Percentiles rank a stretch among this genome's conserved stretches.
Evolutionary conservation across 495 filamentous ascomycete genomes (phyloP).

Genomic region (Xylaria palmicola): DNA sequence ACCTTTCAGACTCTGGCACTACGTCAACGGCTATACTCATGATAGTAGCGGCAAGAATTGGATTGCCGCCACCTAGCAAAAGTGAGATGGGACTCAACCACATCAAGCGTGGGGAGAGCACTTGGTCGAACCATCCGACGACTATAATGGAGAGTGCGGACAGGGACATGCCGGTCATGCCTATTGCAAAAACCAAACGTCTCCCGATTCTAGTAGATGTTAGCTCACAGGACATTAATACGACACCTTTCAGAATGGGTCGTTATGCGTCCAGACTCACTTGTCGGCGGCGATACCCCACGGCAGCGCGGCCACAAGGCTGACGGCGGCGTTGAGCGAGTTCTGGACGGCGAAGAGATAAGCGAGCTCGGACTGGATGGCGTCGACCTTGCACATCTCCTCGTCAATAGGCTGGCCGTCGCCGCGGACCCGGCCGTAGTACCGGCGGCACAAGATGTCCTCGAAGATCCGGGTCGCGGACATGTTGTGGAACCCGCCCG

Average conservation of each 20-base stretch:
- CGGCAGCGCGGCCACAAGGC: conserved; percentile 25
- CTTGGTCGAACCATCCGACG: conserved; percentile 39
- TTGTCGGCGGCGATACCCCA: conserved; percentile 32
- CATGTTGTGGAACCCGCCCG: conserved; percentile 25
- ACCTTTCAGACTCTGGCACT: conserved; percentile 54
- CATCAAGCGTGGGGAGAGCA: conserved; percentile 48
- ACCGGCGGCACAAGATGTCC: conserved; percentile 39
- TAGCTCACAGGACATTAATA: background rate
- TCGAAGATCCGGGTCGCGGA: conserved; percentile 37
- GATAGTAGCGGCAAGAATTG: conserved; percentile 50
- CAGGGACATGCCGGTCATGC: conserved; percentile 35
- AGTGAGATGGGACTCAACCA: conserved; percentile 56
- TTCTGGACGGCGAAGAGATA: conserved; percentile 30
- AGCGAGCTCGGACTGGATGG: conserved; percentile 35
- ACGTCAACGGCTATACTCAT: conserved; percentile 61
- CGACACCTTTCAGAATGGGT: background rate
- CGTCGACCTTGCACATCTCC: conserved; percentile 32
- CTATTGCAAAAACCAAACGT: conserved; percentile 40
- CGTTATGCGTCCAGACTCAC: conserved; percentile 17
- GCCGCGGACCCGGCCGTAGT: conserved; percentile 26
- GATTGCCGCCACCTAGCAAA: conserved; percentile 54
- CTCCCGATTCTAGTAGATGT: conserved; percentile 45
- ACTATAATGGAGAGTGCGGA: conserved; percentile 35
- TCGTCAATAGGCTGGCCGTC: conserved; percentile 30
- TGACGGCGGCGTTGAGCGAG: conserved; percentile 22